Percentiles rank a stretch among this genome's conserved stretches.
These are phyloP conservation scores for Phyllosticta citribraziliensis DNA, from an alignment of 2,329 filamentous ascomycete species.

Conservation along the genomic window DNA sequence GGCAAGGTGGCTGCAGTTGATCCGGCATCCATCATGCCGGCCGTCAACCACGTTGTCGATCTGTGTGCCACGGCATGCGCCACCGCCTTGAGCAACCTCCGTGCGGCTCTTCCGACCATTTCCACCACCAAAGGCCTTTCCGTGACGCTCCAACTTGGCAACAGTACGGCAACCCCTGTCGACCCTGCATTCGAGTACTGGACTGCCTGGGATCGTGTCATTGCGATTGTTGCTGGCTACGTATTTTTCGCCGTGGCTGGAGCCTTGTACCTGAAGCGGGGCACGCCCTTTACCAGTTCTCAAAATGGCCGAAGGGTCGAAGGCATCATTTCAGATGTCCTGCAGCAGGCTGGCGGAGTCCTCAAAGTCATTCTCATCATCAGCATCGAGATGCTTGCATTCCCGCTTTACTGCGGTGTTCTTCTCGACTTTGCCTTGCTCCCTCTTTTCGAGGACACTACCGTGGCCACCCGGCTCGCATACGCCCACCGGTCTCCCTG, in stretches of 20 bases:
- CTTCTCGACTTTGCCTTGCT: conserved; percentile 81
- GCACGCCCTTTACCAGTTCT: conserved; percentile 55
- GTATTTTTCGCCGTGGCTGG: conserved; percentile 63
- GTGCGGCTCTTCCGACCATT: conserved; percentile 5
- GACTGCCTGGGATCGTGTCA: conserved; percentile 46
- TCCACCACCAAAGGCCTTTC: conserved; percentile 25
- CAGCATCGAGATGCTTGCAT: conserved; percentile 96
- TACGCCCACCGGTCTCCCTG: conserved; percentile 74
- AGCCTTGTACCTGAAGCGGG: conserved; percentile 67
- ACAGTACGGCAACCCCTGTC: conserved; percentile 16
- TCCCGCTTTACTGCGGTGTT: conserved; percentile 89
- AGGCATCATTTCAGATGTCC: conserved; percentile 65
- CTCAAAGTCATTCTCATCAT: conserved; percentile 98
- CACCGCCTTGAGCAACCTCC: neutral
- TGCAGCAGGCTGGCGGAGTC: conserved; percentile 91
- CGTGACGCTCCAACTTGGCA: conserved; percentile 24
- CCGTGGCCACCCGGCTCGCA: conserved; percentile 62
- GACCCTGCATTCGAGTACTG: conserved; percentile 33
- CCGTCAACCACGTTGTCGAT: neutral
- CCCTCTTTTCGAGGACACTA: conserved; percentile 77
- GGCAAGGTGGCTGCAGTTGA: conserved; percentile 1
- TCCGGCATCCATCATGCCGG: conserved; percentile 3
- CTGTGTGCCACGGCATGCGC: neutral
- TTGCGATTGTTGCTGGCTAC: conserved; percentile 77
- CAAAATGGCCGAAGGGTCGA: conserved; percentile 52